phyloP scores from a whole-genome alignment of 2,329 filamentous ascomycete species.

The Thielaviopsis cerberus region DNA sequence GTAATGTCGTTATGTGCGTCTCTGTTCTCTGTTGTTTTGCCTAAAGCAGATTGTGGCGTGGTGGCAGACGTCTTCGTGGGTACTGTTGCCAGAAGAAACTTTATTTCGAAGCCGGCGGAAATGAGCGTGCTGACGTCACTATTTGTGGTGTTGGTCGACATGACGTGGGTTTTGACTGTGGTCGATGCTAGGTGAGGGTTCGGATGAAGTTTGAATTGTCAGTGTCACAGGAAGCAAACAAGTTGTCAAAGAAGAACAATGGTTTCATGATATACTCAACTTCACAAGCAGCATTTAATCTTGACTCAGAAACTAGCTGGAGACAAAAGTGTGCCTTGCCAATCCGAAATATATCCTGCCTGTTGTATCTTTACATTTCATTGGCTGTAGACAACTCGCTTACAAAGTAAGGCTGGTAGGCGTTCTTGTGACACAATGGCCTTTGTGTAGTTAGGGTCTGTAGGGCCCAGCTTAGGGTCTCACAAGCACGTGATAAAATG shows the following conservation, averaged over 20 bases:
- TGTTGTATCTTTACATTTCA: no score
- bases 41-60: neutral
- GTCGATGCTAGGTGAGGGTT: neutral
- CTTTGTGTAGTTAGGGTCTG: no score
- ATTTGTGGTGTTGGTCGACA: neutral
- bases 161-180: neutral
- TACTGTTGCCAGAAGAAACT: constrained; percentile 18
- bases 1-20: neutral
- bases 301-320: no score
- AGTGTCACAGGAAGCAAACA: neutral
- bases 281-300: no score
- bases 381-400: no score
- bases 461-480: no score
- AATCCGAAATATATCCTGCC: no score
- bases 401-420: no score
- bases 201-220: neutral
- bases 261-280: no score
- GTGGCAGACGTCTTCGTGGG: neutral
- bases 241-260: neutral
- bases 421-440: no score
- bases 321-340: no score
- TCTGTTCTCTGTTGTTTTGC: neutral
- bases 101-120: constrained; percentile 19
- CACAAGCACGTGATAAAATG: no score
- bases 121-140: constrained; percentile 1